Base-by-base conservation (phyloP, 2,329 filamentous ascomycete genomes). In the Cercospora canescens region DNA sequence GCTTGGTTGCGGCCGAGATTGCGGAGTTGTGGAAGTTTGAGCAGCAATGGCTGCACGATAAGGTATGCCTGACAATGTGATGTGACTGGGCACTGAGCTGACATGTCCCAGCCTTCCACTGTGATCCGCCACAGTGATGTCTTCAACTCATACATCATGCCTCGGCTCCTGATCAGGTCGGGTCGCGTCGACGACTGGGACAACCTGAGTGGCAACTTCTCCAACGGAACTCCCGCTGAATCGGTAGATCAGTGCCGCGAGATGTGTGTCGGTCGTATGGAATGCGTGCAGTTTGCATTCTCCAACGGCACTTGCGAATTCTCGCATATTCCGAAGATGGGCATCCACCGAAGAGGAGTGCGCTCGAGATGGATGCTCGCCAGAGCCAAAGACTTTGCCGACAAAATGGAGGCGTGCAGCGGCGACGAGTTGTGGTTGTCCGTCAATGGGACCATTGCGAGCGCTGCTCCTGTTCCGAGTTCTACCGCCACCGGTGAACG, bases 21-120 rank as follows among this genome's bases (percentile, higher is more conserved):
- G 62, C 63, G 14, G 70, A 71, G 37, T 14, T 72, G 45, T 76
- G 73, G 73, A 65, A 67, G 16, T 76, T 75, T 41, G 74, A 76
- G 60, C 73, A 76, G 55, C 35, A 65, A 6, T 73, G 71, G 72
- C 54, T 75, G 5, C 67, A 50, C 16, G 58, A 66, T 4, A 65
- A 70, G n/a, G 69, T 67, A 63, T 50, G 64, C 35, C 35, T 9
- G n/a, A 9, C 5, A 3, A 14, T 21, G 3, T n/a, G 6, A 32
- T 26, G 8, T 14, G 4, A 12, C n/a, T 14, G 9, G 28, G 14
- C 9, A 21, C n/a, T 11, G 3, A 18, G 24, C 61, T 63, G 48
- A 63, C 32, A n/a, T 6, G 3, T 18, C 2, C 18, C 7, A 69
- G 57, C 56, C 60, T 18, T 26, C 59, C 3, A 64, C 60, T 4